Evolutionary conservation across 75 land plant species (phyloP), one percentile per base, ranked within the genome.

Genomic region (Cryptomeria japonica): DNA sequence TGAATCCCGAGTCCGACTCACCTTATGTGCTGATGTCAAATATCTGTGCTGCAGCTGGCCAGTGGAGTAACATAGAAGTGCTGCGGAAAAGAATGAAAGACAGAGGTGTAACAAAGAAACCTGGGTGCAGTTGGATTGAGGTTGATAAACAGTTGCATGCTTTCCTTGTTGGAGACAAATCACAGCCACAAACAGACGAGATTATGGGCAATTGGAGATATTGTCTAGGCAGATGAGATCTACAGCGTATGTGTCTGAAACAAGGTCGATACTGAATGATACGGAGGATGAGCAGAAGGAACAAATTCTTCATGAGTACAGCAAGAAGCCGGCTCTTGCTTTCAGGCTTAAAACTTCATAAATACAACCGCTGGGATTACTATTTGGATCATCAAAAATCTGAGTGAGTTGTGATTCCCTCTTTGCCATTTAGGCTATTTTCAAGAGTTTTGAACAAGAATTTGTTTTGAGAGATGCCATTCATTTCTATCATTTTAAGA

Each of bases 91-190:
- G 58, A 19, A 85, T 89, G 89, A 87, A 64, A 44, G 87, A 88
- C 55, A 91, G 76, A 36, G 89, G 91, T 8, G 70, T 89, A 32
- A 64, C 18, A 22, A 93, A 89, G 86, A 83, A 68, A 12, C 91
- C 93, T 19, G 95, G 94, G 1, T 90, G 87, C 70, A 94, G 94
- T 73, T 94, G 94, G 93, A 88, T 89, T 78, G 89, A 92, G 32
- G 64, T 90, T 28, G 56, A 88, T 88, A 92, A 90, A 22, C 58
- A 53, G 19, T 83, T 90, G 13, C 85, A 92, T 86, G 90, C 84
- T 87, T 92, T 92, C 86, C 44, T 84, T 38, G 89, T 89, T 9
- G 93, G 90, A 64, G 92, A 89, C 78, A 84, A 73, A 25, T 53
- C 90, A 10, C 93, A 92, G 84, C 87, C 89, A 2, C 46, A 56